A percentile compares a stretch with the other conserved stretches of the same genome.
Evolutionary conservation across 495 filamentous ascomycete genomes (phyloP).

Genomic region (Aspergillus wentii): DNA sequence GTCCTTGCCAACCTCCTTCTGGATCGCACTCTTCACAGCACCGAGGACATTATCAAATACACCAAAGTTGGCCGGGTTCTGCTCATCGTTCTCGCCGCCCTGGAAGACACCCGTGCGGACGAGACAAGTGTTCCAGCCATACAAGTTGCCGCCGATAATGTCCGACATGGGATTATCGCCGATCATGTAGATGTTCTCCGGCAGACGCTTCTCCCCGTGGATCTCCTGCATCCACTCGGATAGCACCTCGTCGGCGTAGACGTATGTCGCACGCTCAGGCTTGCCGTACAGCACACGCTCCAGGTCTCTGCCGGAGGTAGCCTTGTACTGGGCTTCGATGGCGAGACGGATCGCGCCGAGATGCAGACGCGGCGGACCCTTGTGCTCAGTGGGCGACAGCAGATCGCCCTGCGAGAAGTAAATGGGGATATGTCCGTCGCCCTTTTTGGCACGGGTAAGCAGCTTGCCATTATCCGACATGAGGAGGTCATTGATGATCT

Average conservation of each 20-base stretch:
- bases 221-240: slow-evolving; percentile 70
- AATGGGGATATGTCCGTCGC: slow-evolving; percentile 65
- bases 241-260: slow-evolving; percentile 74
- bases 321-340: slow-evolving; percentile 75
- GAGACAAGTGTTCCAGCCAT: slow-evolving; percentile 75
- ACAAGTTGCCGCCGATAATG: slow-evolving; percentile 75
- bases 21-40: slow-evolving; percentile 48
- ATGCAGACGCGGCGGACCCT: slow-evolving; percentile 61
- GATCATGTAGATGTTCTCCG: slow-evolving; percentile 75
- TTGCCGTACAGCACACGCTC: slow-evolving; percentile 82
- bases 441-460: slow-evolving; percentile 62
- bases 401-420: slow-evolving; percentile 74
- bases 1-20: slow-evolving; percentile 51
- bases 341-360: slow-evolving; percentile 73
- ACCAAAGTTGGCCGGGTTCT: slow-evolving; percentile 55
- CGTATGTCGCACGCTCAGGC: slow-evolving; percentile 75
- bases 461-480: slow-evolving; percentile 66
- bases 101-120: slow-evolving; percentile 60
- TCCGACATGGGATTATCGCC: slow-evolving; percentile 77
- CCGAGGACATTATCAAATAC: slow-evolving; percentile 52
- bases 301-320: slow-evolving; percentile 65
- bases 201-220: slow-evolving; percentile 65
- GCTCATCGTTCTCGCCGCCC: slow-evolving; percentile 50
- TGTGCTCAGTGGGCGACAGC: slow-evolving; percentile 74
- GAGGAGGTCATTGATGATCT: slow-evolving; percentile 79